Conservation (phyloP, 768 basidiomycete genomes). For the Hygrocybe punicea region DNA sequence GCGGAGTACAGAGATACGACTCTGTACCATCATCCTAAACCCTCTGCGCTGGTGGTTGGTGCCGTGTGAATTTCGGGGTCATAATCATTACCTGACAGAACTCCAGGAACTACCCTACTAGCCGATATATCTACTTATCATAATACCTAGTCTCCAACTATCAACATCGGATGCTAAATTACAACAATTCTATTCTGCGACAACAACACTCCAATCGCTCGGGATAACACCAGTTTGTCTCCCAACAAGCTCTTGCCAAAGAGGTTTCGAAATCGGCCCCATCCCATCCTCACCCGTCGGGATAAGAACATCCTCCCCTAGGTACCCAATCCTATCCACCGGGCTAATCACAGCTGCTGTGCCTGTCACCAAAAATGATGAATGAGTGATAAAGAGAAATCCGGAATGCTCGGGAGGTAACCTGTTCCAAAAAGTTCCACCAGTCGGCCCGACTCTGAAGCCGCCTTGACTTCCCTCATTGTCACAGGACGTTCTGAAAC, state of each 20-base stretch:
- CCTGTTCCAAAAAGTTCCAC: conserved; percentile 85
- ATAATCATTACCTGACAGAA: no score
- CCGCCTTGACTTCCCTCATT: conserved; percentile 70
- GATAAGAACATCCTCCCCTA: conserved; percentile 58
- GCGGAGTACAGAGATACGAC: no score
- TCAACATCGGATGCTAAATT: no score
- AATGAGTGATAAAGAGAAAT: neutral
- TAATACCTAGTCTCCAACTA: no score
- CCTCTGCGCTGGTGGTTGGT: no score
- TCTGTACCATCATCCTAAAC: no score
- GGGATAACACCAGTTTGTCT: conserved; percentile 75
- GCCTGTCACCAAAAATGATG: conserved; percentile 34
- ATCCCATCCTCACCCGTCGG: conserved; percentile 70
- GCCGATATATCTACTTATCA: no score
- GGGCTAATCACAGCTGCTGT: conserved; percentile 77
- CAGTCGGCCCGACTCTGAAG: conserved; percentile 56
- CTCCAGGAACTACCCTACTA: no score
- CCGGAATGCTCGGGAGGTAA: conserved; percentile 22
- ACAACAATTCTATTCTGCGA: conserved; percentile 36
- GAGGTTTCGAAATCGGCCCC: conserved; percentile 71
- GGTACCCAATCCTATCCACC: conserved; percentile 70
- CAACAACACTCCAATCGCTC: conserved; percentile 73
- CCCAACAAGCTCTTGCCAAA: conserved; percentile 71
- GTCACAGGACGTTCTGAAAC: conserved; percentile 69
- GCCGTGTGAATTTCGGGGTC: no score